These are phyloP conservation scores for Closterium sp. DNA, from an alignment of 139 green algal genomes.

Conservation along the genomic window DNA sequence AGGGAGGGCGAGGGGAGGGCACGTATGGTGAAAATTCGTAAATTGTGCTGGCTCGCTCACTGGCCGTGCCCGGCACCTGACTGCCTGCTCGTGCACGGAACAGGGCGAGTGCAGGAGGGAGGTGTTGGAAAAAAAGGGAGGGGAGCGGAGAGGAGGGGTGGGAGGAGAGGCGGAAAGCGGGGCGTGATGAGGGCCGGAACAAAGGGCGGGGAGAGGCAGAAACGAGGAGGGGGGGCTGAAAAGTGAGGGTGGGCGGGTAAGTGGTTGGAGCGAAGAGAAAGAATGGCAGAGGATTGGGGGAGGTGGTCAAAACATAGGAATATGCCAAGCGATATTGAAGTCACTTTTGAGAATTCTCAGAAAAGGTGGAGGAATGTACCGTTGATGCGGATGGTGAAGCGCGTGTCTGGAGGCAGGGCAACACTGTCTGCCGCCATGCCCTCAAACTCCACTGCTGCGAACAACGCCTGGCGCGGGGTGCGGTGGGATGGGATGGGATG, in stretches of 20 bases:
- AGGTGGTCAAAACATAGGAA: background rate
- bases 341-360: no score
- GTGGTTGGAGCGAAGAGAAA: no score
- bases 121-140: no score
- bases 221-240: no score
- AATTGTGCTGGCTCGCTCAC: background rate
- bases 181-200: no score
- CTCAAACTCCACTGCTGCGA: conserved; percentile 10
- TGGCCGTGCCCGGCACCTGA: background rate
- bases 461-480: background rate
- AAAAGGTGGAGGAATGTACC: background rate
- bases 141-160: no score
- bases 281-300: no score
- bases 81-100: background rate
- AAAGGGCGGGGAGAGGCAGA: no score
- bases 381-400: conserved; percentile 12
- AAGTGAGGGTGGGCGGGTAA: no score
- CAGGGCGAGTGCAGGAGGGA: background rate
- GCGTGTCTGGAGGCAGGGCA: background rate
- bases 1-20: background rate
- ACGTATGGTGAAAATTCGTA: no score
- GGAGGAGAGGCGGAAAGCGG: no score
- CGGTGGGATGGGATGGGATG: background rate
- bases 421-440: background rate
- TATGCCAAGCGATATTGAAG: no score